Conservation (phyloP, 2,329 filamentous ascomycete species). For the Drechslera avenae region DNA sequence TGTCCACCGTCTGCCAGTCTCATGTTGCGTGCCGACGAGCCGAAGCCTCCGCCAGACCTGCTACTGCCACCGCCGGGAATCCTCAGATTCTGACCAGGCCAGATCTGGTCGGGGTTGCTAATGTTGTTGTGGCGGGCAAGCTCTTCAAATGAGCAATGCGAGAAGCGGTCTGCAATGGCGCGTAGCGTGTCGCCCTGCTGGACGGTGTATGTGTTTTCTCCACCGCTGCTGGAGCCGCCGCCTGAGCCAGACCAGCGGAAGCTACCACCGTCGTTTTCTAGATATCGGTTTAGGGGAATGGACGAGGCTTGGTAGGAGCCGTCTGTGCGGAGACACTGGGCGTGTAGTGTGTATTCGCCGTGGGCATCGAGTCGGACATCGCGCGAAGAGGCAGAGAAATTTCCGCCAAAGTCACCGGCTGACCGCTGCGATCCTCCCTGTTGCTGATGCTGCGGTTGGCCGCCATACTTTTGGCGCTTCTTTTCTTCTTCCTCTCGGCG, state of each 20-base stretch:
- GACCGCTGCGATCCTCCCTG: constrained; percentile 12
- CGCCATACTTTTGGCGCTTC: constrained; percentile 18
- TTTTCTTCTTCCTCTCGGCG: constrained; percentile 25
- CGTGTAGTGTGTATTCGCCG: constrained; percentile 35
- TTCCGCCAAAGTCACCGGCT: constrained; percentile 28
- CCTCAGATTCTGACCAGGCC: constrained; percentile 33
- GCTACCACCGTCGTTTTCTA: constrained; percentile 32
- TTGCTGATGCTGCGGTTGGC: constrained; percentile 5
- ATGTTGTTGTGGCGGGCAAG: constrained; percentile 35
- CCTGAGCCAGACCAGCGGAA: constrained; percentile 33
- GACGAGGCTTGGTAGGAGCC: constrained; percentile 31
- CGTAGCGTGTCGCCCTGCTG: constrained; percentile 37
- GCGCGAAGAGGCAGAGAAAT: constrained; percentile 30
- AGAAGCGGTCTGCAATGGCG: constrained; percentile 30
- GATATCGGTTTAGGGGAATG: constrained; percentile 27
- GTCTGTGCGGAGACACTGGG: constrained; percentile 30
- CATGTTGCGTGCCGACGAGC: constrained; percentile 13
- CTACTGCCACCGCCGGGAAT: constrained; percentile 25
- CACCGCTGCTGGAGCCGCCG: constrained; percentile 10
- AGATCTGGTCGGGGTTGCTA: constrained; percentile 34
- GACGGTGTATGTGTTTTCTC: constrained; percentile 25
- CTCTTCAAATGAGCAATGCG: constrained; percentile 34
- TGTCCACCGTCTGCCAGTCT: constrained; percentile 29
- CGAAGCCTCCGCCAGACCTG: neutral
- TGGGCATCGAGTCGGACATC: constrained; percentile 34